These are phyloP conservation scores for Handroanthus guayacan DNA, from an alignment of 257 asterid genomes.

Conservation along the genomic window DNA sequence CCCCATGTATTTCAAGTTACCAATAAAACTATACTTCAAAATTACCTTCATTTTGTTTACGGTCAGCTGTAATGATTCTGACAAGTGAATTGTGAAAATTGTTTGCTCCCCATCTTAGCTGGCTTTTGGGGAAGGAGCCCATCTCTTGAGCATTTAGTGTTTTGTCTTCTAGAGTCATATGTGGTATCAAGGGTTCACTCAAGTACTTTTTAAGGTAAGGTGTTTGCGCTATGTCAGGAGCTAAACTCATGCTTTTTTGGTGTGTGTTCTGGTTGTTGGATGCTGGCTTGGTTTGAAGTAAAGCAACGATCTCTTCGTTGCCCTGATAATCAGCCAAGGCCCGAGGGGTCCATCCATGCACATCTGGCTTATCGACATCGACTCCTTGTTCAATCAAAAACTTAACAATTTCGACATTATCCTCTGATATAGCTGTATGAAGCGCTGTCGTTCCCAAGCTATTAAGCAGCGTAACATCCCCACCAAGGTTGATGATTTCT, in stretches of 20 bases:
- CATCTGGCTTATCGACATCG: slow-evolving; percentile 64
- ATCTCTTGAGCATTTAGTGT: neutral
- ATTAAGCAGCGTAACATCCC: slow-evolving; percentile 61
- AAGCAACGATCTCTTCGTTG: slow-evolving; percentile 57
- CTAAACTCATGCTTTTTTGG: slow-evolving; percentile 13
- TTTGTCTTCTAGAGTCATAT: slow-evolving; percentile 25
- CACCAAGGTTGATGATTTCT: slow-evolving; percentile 59
- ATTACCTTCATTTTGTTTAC: slow-evolving; percentile 55
- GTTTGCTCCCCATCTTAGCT: slow-evolving; percentile 38
- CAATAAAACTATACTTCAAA: neutral
- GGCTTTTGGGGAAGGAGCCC: neutral
- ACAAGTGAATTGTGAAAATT: slow-evolving; percentile 67
- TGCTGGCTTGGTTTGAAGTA: slow-evolving; percentile 48
- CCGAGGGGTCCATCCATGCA: slow-evolving; percentile 73
- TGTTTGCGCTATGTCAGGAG: slow-evolving; percentile 33
- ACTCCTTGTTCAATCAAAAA: slow-evolving; percentile 68
- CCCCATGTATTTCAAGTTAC: neutral
- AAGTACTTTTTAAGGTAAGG: slow-evolving; percentile 62
- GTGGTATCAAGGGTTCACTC: slow-evolving; percentile 59
- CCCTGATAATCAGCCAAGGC: slow-evolving; percentile 74
- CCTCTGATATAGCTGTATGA: slow-evolving; percentile 72
- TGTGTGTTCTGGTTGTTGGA: slow-evolving; percentile 6
- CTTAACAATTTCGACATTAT: slow-evolving; percentile 63
- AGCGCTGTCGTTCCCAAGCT: slow-evolving; percentile 69
- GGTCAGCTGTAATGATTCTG: slow-evolving; percentile 65